Percentiles rank a stretch among this genome's conserved stretches.
Evolutionary conservation across 169 alveolate species (phyloP).

Genomic region (Eimeria zaria): DNA sequence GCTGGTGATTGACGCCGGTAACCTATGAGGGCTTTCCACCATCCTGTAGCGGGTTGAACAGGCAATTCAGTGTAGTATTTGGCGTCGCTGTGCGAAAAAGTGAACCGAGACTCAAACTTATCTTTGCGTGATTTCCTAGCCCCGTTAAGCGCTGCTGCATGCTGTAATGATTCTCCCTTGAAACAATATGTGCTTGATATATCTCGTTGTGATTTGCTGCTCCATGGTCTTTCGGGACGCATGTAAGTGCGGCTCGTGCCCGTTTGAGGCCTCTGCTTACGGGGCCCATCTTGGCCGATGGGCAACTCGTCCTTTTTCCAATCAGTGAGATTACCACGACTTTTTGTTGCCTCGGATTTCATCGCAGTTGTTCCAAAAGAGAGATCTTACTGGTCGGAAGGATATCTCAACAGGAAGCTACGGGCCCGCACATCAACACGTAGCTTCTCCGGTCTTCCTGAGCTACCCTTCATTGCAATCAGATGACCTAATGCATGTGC

Average conservation of each 20-base stretch:
- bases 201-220: conserved; percentile 30
- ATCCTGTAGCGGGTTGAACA: conserved; percentile 83
- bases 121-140: conserved; percentile 72
- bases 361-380: neutral
- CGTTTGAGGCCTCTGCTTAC: conserved; percentile 62
- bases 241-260: conserved; percentile 31
- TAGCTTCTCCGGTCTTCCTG: conserved; percentile 10
- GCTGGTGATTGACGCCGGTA: conserved; percentile 51
- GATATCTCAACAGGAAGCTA: neutral
- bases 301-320: neutral
- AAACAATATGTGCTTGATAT: neutral
- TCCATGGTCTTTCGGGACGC: conserved; percentile 5
- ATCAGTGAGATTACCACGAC: neutral
- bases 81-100: conserved; percentile 70
- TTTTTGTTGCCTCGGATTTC: conserved; percentile 34
- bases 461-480: neutral
- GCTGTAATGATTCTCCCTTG: neutral
- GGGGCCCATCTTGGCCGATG: neutral
- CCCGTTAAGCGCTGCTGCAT: conserved; percentile 30
- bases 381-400: neutral
- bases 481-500: neutral
- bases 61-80: conserved; percentile 69
- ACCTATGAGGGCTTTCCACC: conserved; percentile 81
- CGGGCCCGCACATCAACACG: neutral
- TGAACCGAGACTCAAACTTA: conserved; percentile 67